phyloP scores from a whole-genome alignment of 495 filamentous ascomycete species.

The Talaromyces nanjingensis region DNA sequence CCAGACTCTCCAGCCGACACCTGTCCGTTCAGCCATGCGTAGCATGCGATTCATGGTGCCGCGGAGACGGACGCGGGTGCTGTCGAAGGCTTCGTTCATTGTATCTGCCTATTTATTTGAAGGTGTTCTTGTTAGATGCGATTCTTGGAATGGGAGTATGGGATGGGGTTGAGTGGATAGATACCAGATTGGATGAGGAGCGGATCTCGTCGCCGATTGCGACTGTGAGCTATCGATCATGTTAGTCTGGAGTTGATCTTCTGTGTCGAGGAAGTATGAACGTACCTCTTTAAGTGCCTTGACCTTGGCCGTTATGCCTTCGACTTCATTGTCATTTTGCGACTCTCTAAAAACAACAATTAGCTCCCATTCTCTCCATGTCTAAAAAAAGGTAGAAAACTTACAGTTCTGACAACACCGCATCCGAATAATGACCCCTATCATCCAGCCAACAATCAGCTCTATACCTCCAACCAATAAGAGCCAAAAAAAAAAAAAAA shows the following conservation, averaged over 20 bases:
- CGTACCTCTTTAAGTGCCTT: slow-evolving; percentile 75
- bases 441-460: not conserved
- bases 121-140: not conserved
- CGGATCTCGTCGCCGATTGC: slow-evolving; percentile 94
- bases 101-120: slow-evolving; percentile 10
- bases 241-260: slow-evolving; percentile 1
- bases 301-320: slow-evolving; percentile 86
- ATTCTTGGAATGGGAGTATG: not conserved
- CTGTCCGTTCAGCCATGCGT: slow-evolving; percentile 87
- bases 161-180: slow-evolving; percentile 17
- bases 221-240: slow-evolving; percentile 60
- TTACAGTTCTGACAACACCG: slow-evolving; percentile 76
- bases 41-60: slow-evolving; percentile 98
- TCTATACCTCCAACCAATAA: not conserved
- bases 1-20: slow-evolving; percentile 94
- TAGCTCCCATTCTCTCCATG: not conserved
- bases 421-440: slow-evolving; percentile 89
- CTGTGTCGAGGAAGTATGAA: slow-evolving; percentile 5
- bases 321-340: slow-evolving; percentile 88
- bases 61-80: slow-evolving; percentile 66
- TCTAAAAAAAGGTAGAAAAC: not conserved
- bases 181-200: slow-evolving; percentile 72
- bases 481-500: no score
- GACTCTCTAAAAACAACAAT: slow-evolving; percentile 45
- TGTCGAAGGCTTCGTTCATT: slow-evolving; percentile 80